Conservation (phyloP, 2,329 filamentous ascomycete genomes). For the Phaeosphaeriaceae sp. region DNA sequence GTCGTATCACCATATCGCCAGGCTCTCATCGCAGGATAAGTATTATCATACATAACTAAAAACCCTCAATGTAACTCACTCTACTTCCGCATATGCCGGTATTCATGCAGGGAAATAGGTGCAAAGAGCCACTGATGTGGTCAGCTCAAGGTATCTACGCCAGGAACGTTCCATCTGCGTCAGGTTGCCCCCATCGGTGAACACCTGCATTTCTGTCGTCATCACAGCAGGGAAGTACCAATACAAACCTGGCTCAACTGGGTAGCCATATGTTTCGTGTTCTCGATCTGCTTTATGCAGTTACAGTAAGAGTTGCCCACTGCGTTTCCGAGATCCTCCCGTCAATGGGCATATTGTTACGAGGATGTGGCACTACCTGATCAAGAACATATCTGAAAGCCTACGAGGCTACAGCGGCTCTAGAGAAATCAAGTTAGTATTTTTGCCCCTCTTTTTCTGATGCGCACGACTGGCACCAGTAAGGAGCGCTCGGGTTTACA, state of each 20-base stretch:
- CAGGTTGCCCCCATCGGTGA: constrained; percentile 21
- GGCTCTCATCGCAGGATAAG: no score
- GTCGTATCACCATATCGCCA: no score
- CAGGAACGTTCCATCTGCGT: constrained; percentile 3
- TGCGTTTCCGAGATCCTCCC: background rate
- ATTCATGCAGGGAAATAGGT: background rate
- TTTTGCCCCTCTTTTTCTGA: no score
- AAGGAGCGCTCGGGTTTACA: no score
- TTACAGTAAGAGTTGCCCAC: background rate
- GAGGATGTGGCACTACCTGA: no score
- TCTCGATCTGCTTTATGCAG: background rate
- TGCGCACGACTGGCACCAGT: no score
- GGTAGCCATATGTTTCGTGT: background rate
- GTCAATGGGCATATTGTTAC: no score
- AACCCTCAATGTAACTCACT: background rate
- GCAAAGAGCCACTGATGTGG: constrained; percentile 13
- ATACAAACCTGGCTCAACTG: background rate
- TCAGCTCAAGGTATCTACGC: constrained; percentile 13
- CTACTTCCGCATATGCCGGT: constrained; percentile 11
- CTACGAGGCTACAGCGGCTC: no score
- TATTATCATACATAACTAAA: no score
- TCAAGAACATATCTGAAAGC: no score
- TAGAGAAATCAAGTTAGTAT: no score
- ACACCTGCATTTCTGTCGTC: constrained; percentile 8
- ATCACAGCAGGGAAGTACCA: background rate